These are phyloP conservation scores for Apodospora peruviana DNA, from an alignment of 495 filamentous ascomycete species.

Conservation along the genomic window DNA sequence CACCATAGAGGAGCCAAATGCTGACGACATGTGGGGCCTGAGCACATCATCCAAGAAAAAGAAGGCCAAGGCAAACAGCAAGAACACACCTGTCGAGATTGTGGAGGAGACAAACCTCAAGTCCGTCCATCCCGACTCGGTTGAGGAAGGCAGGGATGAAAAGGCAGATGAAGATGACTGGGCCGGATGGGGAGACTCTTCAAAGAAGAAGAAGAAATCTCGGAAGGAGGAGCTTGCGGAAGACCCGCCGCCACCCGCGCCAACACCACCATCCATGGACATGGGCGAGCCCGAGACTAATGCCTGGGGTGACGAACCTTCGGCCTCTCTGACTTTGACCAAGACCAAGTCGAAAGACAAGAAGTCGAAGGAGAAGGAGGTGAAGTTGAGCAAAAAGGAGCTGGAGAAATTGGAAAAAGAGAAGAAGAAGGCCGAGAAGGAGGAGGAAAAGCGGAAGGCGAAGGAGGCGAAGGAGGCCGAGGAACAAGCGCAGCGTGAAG, in stretches of 20 bases:
- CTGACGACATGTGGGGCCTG: constrained; percentile 35
- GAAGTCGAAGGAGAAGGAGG: constrained; percentile 19
- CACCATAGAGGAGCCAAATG: constrained; percentile 36
- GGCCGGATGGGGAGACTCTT: constrained; percentile 25
- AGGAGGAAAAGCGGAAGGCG: constrained; percentile 29
- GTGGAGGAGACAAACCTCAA: constrained; percentile 28
- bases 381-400: constrained; percentile 27
- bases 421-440: constrained; percentile 32
- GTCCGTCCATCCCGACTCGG: constrained; percentile 31
- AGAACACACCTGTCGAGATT: constrained; percentile 35
- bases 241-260: constrained; percentile 15
- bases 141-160: constrained; percentile 35
- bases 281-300: constrained; percentile 11
- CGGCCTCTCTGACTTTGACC: not conserved
- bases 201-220: constrained; percentile 38
- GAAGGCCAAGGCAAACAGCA: constrained; percentile 32
- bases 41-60: constrained; percentile 36
- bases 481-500: constrained; percentile 20
- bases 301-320: constrained; percentile 13
- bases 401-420: constrained; percentile 25
- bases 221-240: constrained; percentile 23
- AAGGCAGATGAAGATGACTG: constrained; percentile 34
- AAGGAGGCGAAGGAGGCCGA: constrained; percentile 27
- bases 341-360: constrained; percentile 17
- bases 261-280: constrained; percentile 19